Conservation (phyloP, 2,329 filamentous ascomycete genomes). For the Hymenoscyphus albidus region DNA sequence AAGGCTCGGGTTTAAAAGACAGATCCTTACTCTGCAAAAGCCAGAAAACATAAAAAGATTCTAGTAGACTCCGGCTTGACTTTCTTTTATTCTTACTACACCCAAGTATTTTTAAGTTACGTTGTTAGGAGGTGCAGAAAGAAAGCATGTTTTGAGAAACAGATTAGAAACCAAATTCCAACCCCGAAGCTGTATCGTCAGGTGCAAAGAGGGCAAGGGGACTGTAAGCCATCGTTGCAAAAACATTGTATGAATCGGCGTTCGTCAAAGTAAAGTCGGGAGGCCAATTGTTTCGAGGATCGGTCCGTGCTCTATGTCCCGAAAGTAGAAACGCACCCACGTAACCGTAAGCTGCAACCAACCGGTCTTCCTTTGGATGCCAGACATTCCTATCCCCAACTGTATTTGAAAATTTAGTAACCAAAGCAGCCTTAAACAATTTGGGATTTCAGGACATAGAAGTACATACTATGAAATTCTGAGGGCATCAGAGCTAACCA, state of each 20-base stretch:
- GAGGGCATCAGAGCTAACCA: background rate
- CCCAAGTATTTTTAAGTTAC: too few relatives aligned
- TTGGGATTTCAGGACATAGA: background rate
- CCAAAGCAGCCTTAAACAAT: background rate
- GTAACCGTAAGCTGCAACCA: background rate
- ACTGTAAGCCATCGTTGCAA: background rate
- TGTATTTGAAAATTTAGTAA: background rate
- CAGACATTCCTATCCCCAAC: background rate
- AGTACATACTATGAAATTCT: background rate
- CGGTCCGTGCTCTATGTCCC: background rate
- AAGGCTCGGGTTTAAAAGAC: too few relatives aligned
- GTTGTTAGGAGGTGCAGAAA: background rate
- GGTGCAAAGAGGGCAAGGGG: background rate
- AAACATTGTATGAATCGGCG: background rate
- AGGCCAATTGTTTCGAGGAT: background rate
- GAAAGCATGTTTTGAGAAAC: background rate
- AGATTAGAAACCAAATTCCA: background rate
- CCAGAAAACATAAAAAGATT: too few relatives aligned
- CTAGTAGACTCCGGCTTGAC: too few relatives aligned
- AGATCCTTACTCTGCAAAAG: too few relatives aligned
- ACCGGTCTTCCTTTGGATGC: background rate
- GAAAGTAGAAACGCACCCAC: background rate
- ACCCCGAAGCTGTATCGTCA: background rate
- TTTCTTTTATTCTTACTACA: too few relatives aligned
- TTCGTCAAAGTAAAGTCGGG: background rate